Base-by-base conservation (phyloP, 2,329 filamentous ascomycete genomes). In the Ceratocystis cubensis region DNA sequence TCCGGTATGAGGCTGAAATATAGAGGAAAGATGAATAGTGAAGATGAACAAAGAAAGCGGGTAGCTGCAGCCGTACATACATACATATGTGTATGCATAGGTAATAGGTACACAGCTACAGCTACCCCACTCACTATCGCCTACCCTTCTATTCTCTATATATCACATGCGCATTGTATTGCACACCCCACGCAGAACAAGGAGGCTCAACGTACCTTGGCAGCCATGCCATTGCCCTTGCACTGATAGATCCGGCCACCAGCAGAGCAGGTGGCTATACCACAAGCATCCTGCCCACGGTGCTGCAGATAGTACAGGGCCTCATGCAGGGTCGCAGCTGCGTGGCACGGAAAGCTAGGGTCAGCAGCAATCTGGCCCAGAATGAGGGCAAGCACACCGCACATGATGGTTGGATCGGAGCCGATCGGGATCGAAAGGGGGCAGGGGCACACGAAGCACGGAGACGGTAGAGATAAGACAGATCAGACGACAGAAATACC, bases 221-320 rank as follows among this genome's bases (percentile, higher is more conserved):
- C 84, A 50, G 88, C 91, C 82, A 96, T 88, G 66, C 91, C 92
- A 73, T 91, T 91, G 70, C 91, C 91, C 78, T 96, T 96, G 79
- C 88, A 88, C 74, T 95, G 90, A 74, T 88, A 93, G 71, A 96
- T 87, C 56, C 90, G 83, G 69, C 92, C 91, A 45, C 89, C 89
- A 79, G 82, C 71, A 82, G 87, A 80, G 81, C 91, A 71, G 15
- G 66, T 67, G 79, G 91, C 85, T 71, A 96, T 93, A 70, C 91
- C 91, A 66, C 86, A 89, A 63, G 91, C 91, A 86, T 96, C 91
- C 75, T 95, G 91, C 65, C 90, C 89, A 72, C 89, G 83, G 69
- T 77, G 76, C 74, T 87, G 87, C 8, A 89, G 82, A 71, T 84
- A 84, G 75, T 87, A 89, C n/a, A 89, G 78, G 50, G 82, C 81